Base-by-base conservation (phyloP, 2,329 filamentous ascomycete genomes). In the Arthrobotrys musiformis region DNA sequence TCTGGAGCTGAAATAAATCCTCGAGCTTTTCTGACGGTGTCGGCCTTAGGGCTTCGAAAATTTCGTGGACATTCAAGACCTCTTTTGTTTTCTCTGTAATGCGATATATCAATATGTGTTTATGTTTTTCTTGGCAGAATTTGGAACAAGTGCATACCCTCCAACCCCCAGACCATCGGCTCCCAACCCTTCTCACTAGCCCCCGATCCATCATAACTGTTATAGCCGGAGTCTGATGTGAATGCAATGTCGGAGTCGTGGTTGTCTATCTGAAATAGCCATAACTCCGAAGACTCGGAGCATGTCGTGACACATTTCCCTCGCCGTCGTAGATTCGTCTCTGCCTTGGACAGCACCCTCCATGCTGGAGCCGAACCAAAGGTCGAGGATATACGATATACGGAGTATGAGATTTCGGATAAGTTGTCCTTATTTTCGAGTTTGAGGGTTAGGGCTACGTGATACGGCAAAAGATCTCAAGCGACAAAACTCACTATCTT, bases 401-500 rank as follows among this genome's bases (percentile, higher is more conserved):
- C 19, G 11, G 68, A 70, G 37, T 78, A 78, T 42, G 73, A 56
- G 17, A 78, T 72, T 66, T 78, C 66, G 42, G 73, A 70, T 67
- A 78, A 63, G 60, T 78, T 78, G 66, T 78, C 73, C 73, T 76
- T 48, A 56, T 70, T 37, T n/a, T 24, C 24, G 33, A 33, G 28
- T 35, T 63, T 40, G n/a, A 30, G 40, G 46, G 46, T 76, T 64
- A 76, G 72, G 48, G 58, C 40, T 60, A 60, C 30, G 42, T 35
- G 44, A 35, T 22, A 67, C 19, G 60, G 48, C 19, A 52, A 69
- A 56, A 48, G 9, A 17, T 24, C n/a, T 7, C 35, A 42, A 35
- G 37, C 26, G 28, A 37, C 44, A 24, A 37, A 70, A 76, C 72
- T 76, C 58, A 76, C 72, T 76, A 78, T 70, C 73, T 78, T 78